Base-by-base conservation (phyloP, 2,329 filamentous ascomycete genomes). In the Ophiognomonia clavigignenti-juglandacearum region DNA sequence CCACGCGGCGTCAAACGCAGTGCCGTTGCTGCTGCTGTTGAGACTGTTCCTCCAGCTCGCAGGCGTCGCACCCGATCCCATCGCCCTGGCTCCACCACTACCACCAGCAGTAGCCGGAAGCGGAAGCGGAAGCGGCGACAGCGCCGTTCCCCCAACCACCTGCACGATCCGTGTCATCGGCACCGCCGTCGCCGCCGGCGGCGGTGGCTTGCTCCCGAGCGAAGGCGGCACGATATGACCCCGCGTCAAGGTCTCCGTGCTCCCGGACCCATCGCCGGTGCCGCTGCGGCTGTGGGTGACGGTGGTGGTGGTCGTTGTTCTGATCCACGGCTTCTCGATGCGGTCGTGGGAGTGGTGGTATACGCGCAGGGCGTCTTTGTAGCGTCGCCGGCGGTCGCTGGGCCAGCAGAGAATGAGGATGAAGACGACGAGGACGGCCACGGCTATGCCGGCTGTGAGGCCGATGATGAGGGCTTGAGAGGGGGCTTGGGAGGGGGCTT, bases 101-200 rank as follows among this genome's bases (percentile, higher is more conserved):
- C 29, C 29, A 31, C 10, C n/a, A 4, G 13, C 29, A 5, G 13
- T n/a, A 13, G n/a, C 6, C 6, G 16, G 32, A 6, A 16, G n/a
- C 14, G 32, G 10, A 14, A 35, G 14, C 9, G 35, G 18, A 37
- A 8, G 35, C 36, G 31, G 42, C 40, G 23, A 42, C 38, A 14
- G 42, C 45, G 38, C 38, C 36, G 38, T 47, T 42, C 31, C 31
- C 38, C 32, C 42, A 31, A 14, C 41, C 13, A 16, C 32, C 19
- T 20, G 35, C 18, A n/a, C 19, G 32, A 35, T 16, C 3, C 32
- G 32, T 16, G 32, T 35, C 32, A 35, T 35, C 7, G 32, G 32
- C 32, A 35, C 3, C 32, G 32, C 8, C 32, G 32, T 16, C 2
- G 11, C n/a, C n/a, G n/a, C n/a, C n/a, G n/a, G n/a, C n/a, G n/a